Base-by-base conservation (phyloP, 768 basidiomycete species). In the Galerina sulciceps region DNA sequence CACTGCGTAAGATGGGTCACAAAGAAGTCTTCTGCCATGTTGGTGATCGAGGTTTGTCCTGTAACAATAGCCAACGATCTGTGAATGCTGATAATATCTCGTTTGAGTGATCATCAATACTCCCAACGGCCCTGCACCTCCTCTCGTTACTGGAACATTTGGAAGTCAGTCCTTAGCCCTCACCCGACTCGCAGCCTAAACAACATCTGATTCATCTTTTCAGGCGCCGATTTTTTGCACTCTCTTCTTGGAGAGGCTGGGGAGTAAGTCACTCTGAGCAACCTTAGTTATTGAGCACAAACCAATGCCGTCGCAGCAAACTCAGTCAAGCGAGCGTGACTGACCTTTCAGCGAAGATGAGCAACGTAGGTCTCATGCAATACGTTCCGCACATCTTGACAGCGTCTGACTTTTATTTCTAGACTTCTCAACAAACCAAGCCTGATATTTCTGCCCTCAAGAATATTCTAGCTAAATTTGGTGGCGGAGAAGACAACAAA, bases 1-100 rank as follows among this genome's bases (percentile, higher is more conserved):
- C 82, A 0, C 78, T 93, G 8, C 80, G 84, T 60, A 87, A 85
- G 60, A 77, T 91, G 75, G 91, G 92, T 0, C 77, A 91, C 68
- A 59, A 75, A 14, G 78, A 90, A 42, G 88, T 93, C 14, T 93
- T 93, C 73, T 87, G 87, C 58, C 91, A 93, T 71, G 90, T 93
- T 47, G 91, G 92, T 13, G 85, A 88, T 42, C 77, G 80, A 59
- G 82, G 82, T 78, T 56, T 51, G 57, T 35, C 9, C 11, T 46
- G 14, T 41, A 6, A 18, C 8, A 10, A 34, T 14, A 31, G 42
- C 41, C 6, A 14, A 8, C 31, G 35, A 26, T 13, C 41, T 35
- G 43, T 31, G 26, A 31, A 31, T 31, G 26, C 26, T 31, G 26
- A 31, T 31, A 67, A 10, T 31, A 26, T 41, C 65, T 67, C 72